Evolutionary conservation across 2,329 filamentous ascomycete genomes (phyloP), one percentile per base, ranked within the genome.

Genomic region (Anthostomella pinea): DNA sequence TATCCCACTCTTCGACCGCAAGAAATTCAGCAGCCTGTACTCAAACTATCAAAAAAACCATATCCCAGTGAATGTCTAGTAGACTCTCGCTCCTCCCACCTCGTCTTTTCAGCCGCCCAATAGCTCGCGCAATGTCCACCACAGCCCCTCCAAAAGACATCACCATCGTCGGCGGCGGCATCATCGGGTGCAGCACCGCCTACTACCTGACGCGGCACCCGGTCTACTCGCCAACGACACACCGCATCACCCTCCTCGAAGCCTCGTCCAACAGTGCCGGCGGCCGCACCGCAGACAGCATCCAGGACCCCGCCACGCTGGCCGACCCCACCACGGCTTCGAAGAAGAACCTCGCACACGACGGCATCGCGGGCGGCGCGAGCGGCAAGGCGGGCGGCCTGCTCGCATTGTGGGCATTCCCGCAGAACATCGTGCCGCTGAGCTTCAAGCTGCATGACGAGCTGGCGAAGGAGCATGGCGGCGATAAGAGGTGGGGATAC

Each of bases 381-480:
- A 87, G 82, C 25, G 85, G 85, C 18, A 89, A 89, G 65, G 85
- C 85, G 1, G 85, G 85, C 7, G 85, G 85, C 4, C 65, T 89
- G 7, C 69, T 89, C 4, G 85, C 81, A 3, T 63, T 83, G 8
- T 88, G 85, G 83, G 85, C 85, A 4, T 88, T 87, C 52, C 85
- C 85, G 0, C 70, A 65, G 36, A 78, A 71, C 48, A 79, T 89
- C 29, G 85, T 87, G 1, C 81, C 81, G 0, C 63, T 90, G 33
- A 85, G 79, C 55, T 89, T 84, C 58, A 67, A 66, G 35, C 65
- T 89, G 14, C 85, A 90, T 53, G 75, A 77, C 19, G 75, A 87
- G 51, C 66, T 89, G 3, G 79, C 85, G 10, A 69, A 76, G 21
- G 78, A 86, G 55, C 81, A 89, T 56, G 72, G 70, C 39, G 85